phyloP scores from a whole-genome alignment of 768 basidiomycete genomes.

The Leucocoprinus leucothites region DNA sequence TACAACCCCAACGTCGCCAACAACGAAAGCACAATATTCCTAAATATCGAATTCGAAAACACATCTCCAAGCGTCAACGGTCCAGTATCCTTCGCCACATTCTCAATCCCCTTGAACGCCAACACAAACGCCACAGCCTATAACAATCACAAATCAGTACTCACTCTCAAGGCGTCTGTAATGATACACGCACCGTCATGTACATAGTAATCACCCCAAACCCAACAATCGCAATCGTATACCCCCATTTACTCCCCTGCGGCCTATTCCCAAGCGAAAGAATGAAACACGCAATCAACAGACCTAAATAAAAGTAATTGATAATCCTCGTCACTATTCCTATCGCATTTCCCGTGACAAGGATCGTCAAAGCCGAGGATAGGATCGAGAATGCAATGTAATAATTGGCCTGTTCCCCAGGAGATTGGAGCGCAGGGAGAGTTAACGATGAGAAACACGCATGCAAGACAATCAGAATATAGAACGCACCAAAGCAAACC shows the following conservation, averaged over 20 bases:
- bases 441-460: too few species aligned
- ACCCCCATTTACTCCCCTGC: conserved; percentile 85
- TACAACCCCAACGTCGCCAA: conserved; percentile 90
- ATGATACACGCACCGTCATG: conserved; percentile 69
- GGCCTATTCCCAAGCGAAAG: conserved; percentile 89
- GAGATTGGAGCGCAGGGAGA: neutral
- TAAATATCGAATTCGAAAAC: conserved; percentile 77
- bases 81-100: conserved; percentile 46
- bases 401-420: conserved; percentile 79
- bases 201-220: conserved; percentile 93
- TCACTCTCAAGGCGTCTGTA: neutral
- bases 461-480: neutral
- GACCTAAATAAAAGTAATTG: conserved; percentile 83
- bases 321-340: conserved; percentile 73
- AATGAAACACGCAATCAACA: conserved; percentile 85
- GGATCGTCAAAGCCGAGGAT: conserved; percentile 69
- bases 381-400: conserved; percentile 87
- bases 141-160: neutral
- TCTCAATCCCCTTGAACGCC: conserved; percentile 75
- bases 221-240: conserved; percentile 80
- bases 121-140: conserved; percentile 78
- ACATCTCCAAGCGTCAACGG: conserved; percentile 54
- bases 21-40: conserved; percentile 83
- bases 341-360: conserved; percentile 56
- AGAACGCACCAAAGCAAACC: conserved; percentile 73